Conservation (phyloP, 2,329 filamentous ascomycete species). For the Zymoseptoria pseudotritici region DNA sequence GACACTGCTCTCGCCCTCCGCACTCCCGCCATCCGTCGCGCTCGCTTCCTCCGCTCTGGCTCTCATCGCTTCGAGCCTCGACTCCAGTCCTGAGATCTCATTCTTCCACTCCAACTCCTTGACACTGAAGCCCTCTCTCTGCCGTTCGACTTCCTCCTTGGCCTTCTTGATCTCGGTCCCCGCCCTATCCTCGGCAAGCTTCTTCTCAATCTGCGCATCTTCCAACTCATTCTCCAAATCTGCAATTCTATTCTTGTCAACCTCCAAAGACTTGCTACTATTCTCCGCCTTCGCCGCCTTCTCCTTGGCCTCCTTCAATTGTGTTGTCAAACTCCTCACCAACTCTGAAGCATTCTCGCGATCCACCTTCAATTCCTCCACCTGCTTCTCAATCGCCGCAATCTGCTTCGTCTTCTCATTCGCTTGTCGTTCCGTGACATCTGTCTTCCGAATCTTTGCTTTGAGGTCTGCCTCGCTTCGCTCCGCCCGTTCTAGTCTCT, state of each 20-base stretch:
- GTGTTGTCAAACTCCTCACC: conserved; percentile 60
- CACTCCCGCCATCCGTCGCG: conserved; percentile 49
- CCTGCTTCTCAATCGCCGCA: conserved; percentile 46
- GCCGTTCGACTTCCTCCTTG: conserved; percentile 63
- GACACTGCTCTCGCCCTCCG: conserved; percentile 50
- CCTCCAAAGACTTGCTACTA: conserved; percentile 60
- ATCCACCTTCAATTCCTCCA: conserved; percentile 27
- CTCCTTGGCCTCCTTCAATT: conserved; percentile 60
- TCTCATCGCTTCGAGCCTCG: conserved; percentile 82
- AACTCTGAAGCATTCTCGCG: conserved; percentile 45
- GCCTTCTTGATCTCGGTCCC: conserved; percentile 63
- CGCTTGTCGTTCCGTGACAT: conserved; percentile 52
- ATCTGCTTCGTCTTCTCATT: conserved; percentile 53
- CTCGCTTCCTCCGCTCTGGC: conserved; percentile 81
- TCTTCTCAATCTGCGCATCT: conserved; percentile 65
- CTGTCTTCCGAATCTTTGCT: conserved; percentile 53
- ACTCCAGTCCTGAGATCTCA: conserved; percentile 72
- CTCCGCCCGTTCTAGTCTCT: conserved; percentile 58
- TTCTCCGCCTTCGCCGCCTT: conserved; percentile 60
- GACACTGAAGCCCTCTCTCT: conserved; percentile 60
- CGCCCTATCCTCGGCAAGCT: conserved; percentile 62
- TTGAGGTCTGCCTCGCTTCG: conserved; percentile 55
- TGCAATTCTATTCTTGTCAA: conserved; percentile 51
- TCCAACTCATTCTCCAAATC: conserved; percentile 59
- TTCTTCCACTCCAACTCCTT: conserved; percentile 70